Evolutionary conservation across 202 grass and related monocot species (phyloP), one percentile per base, ranked within the genome.

Genomic region (Panicum hallii): DNA sequence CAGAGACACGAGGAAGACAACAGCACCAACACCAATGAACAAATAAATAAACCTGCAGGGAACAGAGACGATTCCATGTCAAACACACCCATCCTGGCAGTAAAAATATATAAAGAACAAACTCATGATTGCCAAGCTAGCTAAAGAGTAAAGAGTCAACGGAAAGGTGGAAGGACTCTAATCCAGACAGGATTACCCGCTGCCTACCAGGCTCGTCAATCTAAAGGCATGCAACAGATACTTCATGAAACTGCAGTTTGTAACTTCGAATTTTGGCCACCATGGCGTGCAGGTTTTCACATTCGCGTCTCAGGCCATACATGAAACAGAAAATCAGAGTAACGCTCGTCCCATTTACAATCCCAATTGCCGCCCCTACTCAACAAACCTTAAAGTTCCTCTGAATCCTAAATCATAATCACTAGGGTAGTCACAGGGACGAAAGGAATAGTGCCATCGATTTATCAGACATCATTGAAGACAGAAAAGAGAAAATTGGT

Each of bases 31-130:
- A 67, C 89, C 93, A 71, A 98, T 94, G 84, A 98, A 98, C 56
- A 89, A 85, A 83, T 91, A 95, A 78, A 98, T 95, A 88, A 98
- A 98, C 95, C 95, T 98, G 86, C 82, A 90, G 9, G 41, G 44
- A 67, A 55, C 68, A 78, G 20, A 83, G 28, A 50, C 1, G 43
- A 64, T 70, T 67, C 32, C 36, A 75, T 67, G 72, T 67, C 32
- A 62, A 78, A 56, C 38, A 8, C 56, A 61, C 16, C 81, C 62
- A 1, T 36, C 23, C 43, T 47, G 13, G 17, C 28, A 52, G 70
- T 87, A 75, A 38, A 75, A 82, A 49, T 36, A 71, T 61, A 81
- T 63, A 74, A 22, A 69, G 13, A 60, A 69, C 34, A 40, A 34
- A 60, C 17, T 0, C 40, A 83, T 23, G 69, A 19, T 54, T 44